A percentile compares a stretch with the other conserved stretches of the same genome.
These are phyloP conservation scores for Cystobasidium ongulense DNA, from an alignment of 768 basidiomycete genomes.

Conservation along the genomic window DNA sequence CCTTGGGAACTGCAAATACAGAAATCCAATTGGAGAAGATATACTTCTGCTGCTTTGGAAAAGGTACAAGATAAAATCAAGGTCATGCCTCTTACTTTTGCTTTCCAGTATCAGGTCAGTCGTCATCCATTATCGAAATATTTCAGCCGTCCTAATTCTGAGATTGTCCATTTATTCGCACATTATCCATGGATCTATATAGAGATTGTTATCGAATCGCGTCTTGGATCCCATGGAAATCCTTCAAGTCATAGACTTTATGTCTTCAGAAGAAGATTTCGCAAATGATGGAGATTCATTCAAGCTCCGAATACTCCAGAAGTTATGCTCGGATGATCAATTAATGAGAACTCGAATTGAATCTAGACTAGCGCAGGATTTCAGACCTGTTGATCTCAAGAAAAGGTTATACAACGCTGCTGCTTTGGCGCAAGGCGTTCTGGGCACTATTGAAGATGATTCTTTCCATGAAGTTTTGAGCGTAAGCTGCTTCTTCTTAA, in stretches of 20 bases:
- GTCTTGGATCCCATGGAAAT: not conserved
- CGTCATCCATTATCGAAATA: not conserved
- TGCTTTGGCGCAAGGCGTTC: not conserved
- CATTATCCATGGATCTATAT: not conserved
- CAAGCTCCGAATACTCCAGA: not conserved
- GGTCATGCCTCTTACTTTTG: not conserved
- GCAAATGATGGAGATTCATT: not conserved
- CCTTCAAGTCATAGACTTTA: not conserved
- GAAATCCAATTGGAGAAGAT: not conserved
- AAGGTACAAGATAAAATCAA: not conserved
- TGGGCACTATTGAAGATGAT: not conserved
- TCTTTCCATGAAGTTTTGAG: not conserved
- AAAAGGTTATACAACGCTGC: not conserved
- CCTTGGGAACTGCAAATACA: not conserved
- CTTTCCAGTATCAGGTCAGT: constrained; percentile 9
- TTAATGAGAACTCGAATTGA: not conserved
- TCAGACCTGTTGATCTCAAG: not conserved
- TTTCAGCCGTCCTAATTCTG: not conserved
- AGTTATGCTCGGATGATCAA: not conserved
- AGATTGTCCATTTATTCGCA: not conserved
- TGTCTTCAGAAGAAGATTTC: not conserved
- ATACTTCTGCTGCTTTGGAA: not conserved
- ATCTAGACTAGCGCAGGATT: not conserved
- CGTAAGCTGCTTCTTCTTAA: no score
- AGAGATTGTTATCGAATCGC: not conserved